Conservation (phyloP, 2,329 filamentous ascomycete genomes). For the Apiospora phragmitis region DNA sequence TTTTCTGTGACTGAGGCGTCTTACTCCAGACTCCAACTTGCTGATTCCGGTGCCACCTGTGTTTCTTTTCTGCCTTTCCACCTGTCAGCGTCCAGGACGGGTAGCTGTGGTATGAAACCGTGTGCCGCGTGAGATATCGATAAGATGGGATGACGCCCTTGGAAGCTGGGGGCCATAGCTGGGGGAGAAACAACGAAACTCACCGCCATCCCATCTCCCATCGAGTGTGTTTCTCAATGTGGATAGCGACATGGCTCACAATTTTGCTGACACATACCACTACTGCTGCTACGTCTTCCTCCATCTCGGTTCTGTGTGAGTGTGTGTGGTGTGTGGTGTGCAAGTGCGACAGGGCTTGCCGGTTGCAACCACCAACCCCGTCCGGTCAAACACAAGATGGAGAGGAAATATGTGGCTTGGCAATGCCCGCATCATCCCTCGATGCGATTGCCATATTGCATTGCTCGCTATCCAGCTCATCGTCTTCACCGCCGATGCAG, state of each 20-base stretch:
- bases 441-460: neutral
- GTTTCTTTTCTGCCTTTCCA: neutral
- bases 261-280: neutral
- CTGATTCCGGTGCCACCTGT: neutral
- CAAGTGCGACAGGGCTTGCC: neutral
- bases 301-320: neutral
- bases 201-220: neutral
- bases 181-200: neutral
- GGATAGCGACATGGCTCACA: neutral
- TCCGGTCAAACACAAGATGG: neutral
- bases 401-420: neutral
- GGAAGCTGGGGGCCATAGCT: neutral
- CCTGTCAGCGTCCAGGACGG: neutral
- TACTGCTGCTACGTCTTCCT: neutral
- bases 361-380: neutral
- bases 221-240: neutral
- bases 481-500: conserved; percentile 3
- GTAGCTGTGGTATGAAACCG: neutral
- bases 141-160: neutral
- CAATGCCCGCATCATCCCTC: neutral
- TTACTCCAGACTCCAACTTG: neutral
- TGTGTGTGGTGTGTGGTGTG: neutral
- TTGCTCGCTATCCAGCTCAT: neutral
- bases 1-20: neutral
- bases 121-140: conserved; percentile 2